Evolutionary conservation across 2,329 filamentous ascomycete species (phyloP), one percentile per base, ranked within the genome.

Genomic region (Paraphoma sp.): DNA sequence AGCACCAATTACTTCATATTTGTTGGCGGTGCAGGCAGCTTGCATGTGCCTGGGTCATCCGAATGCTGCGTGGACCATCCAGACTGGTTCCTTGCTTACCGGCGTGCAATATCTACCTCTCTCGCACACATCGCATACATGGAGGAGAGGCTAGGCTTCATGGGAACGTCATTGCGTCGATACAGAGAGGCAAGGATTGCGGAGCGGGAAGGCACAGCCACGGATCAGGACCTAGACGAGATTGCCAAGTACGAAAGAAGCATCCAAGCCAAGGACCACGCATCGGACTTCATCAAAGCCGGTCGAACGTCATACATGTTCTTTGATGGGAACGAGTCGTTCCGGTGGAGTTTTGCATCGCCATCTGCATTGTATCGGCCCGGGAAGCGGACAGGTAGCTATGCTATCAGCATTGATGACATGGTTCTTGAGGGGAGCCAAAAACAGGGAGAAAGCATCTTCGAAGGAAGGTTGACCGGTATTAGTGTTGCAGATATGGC

Each of bases 271-370:
- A 71, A 72, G 28, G 71, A 74, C 17, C 46, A 54, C 4, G 68
- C 72, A 1, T 60, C 55, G 0, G 67, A 71, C 56, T 75, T 75
- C 14, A 74, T 75, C 14, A 72, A 68, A 23, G 73, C 72, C 1
- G 72, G 65, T 1, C 56, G 74, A 1, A 72, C 73, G n/a, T 68
- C 67, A 23, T 76, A 52, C 42, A 75, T 76, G 71, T 76, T 76
- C 33, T 76, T 76, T 10, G 71, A 76, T 31, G 72, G 72, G 4
- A 73, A 75, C 31, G 65, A 60, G 48, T 60, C 53, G 11, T 76
- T 77, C 46, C 48, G 46, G 11, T 77, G 74, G 74, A 69, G 60
- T 40, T 76, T 74, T 62, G 72, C 76, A 12, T 67, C 62, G 5
- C 74, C 74, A 12, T 56, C 64, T 47, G 70, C 74, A 16, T 52